Evolutionary conservation across 2,329 filamentous ascomycete species (phyloP).

Genomic region (Neoarthrinium moseri): DNA sequence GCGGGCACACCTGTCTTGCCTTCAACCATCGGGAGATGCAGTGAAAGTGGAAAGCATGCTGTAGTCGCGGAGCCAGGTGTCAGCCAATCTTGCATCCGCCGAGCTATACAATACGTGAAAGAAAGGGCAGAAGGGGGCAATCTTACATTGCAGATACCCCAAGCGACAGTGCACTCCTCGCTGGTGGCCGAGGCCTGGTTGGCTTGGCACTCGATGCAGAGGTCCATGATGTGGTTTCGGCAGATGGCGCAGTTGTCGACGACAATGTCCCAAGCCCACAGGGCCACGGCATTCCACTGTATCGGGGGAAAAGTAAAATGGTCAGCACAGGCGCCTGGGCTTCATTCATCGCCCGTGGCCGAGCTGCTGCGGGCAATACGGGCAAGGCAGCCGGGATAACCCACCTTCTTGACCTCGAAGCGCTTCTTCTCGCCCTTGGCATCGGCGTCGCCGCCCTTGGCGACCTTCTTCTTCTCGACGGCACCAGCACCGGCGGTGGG

Average conservation of each 20-base stretch:
- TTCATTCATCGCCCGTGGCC: not conserved
- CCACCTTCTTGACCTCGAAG: conserved; percentile 98
- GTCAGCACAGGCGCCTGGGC: too few relatives aligned
- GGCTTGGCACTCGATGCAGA: conserved; percentile 98
- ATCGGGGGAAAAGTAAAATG: conserved; percentile 13
- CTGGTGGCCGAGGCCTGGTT: conserved; percentile 97
- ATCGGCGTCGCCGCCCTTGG: conserved; percentile 43
- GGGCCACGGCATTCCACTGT: conserved; percentile 96
- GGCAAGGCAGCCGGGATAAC: conserved; percentile 12
- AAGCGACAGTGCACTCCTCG: conserved; percentile 97
- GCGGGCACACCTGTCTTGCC: conserved; percentile 95
- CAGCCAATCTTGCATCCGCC: conserved; percentile 24
- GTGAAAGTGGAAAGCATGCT: conserved; percentile 99
- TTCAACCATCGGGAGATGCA: conserved; percentile 99
- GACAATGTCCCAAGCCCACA: conserved; percentile 99
- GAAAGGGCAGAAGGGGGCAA: conserved; percentile 17
- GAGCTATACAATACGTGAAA: not conserved
- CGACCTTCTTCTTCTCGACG: conserved; percentile 44
- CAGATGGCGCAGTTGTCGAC: conserved; percentile 99
- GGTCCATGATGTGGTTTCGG: conserved; percentile 99
- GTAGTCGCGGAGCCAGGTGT: conserved; percentile 21
- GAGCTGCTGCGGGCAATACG: too few relatives aligned
- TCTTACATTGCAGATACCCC: conserved; percentile 98
- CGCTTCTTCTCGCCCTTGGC: conserved; percentile 78
- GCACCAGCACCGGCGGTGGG: conserved; percentile 52